Evolutionary conservation across 176 grass and related monocot species (phyloP).

Genomic region (Metroxylon sagu): DNA sequence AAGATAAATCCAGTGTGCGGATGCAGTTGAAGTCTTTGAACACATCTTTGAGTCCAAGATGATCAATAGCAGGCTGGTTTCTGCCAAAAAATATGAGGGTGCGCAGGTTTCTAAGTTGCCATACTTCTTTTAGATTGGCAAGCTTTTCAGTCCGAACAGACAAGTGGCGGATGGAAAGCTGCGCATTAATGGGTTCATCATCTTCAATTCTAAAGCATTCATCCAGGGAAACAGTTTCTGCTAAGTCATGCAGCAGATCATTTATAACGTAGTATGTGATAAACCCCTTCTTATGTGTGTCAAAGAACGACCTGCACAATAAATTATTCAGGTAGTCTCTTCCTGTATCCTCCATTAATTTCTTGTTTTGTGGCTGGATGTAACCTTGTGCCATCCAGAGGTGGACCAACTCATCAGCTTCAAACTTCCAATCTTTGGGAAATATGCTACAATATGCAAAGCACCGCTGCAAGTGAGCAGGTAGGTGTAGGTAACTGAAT

Average conservation of each 20-base stretch:
- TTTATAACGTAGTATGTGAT: conserved; percentile 27
- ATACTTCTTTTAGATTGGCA: conserved; percentile 13
- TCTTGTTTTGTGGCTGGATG: conserved; percentile 13
- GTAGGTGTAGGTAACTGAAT: conserved; percentile 32
- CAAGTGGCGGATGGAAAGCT: conserved; percentile 34
- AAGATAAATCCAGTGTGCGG: conserved; percentile 32
- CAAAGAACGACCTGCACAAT: conserved; percentile 42
- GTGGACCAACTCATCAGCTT: conserved; percentile 24
- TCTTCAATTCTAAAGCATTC: conserved; percentile 40
- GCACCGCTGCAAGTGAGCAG: conserved; percentile 36
- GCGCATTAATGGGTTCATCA: conserved; percentile 8
- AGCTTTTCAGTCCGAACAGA: conserved; percentile 28
- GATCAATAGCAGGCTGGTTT: conserved; percentile 3
- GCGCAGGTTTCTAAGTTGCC: conserved; percentile 17
- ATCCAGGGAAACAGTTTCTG: conserved; percentile 25
- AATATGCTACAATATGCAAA: conserved; percentile 64
- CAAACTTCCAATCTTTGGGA: conserved; percentile 34
- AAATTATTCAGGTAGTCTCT: conserved; percentile 41
- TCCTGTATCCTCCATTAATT: conserved; percentile 25
- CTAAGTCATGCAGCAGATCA: conserved; percentile 39
- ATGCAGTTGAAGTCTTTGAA: conserved; percentile 30
- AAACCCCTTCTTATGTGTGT: background rate
- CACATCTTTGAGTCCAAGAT: conserved; percentile 15
- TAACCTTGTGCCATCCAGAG: conserved; percentile 39
- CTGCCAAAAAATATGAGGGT: conserved; percentile 32